Evolutionary conservation across 495 filamentous ascomycete species (phyloP), one percentile per base, ranked within the genome.

Genomic region (Penicillium pancosmium): DNA sequence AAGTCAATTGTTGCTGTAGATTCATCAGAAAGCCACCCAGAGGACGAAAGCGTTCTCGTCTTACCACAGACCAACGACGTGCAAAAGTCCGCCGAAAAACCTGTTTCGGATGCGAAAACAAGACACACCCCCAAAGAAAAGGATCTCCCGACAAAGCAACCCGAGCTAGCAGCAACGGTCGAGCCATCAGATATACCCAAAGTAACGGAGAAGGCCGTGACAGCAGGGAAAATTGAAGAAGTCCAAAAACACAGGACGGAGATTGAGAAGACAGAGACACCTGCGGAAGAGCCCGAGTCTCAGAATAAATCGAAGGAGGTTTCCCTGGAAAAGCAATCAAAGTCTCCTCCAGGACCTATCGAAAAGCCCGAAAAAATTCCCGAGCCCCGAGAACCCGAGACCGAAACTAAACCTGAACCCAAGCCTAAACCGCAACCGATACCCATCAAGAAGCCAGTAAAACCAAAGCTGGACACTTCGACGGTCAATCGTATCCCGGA

Each of bases 401-500:
- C 9, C 21, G 46, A 48, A 15, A 23, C 19, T 10, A 48, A 48
- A 48, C 23, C 46, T 15, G 46, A 48, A 23, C 5, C 23, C 46
- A 48, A 48, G 46, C 21, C 46, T 12, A 27, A 5, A 10, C 23
- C 18, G 46, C 18, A 48, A n/a, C 10, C 46, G 9, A 10, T 18
- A 5, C 41, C 50, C 25, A 7, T 36, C 19, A 50, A 63, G 23
- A 71, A 68, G 35, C 54, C 61, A 40, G 68, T 63, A n/a, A 68
- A 71, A 33, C 52, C 58, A n/a, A 68, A 55, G 47, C 52, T 80
- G 35, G 65, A 78, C 21, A 59, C 56, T 23, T 67, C 70, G 27
- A 72, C 72, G 1, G 68, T 80, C 40, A 68, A 77, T n/a, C 53
- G 61, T 7, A 63, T 80, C 41, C 75, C 78, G 11, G 68, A 68